These are phyloP conservation scores for Gonium pectorale DNA, from an alignment of 139 green algal species.

Conservation along the genomic window DNA sequence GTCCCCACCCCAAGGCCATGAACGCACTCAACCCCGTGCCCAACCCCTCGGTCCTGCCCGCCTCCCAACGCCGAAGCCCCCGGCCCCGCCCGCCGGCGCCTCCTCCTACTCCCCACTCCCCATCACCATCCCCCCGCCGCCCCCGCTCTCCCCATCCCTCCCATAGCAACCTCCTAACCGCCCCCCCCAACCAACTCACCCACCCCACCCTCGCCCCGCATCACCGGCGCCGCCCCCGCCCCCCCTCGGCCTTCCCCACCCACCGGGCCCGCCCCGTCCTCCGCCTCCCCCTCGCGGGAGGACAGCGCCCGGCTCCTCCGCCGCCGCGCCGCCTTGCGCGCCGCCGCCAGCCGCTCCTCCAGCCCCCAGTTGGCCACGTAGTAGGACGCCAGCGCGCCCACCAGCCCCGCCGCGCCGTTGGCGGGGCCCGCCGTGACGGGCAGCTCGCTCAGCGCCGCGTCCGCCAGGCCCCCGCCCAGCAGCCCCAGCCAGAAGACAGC, in stretches of 20 bases:
- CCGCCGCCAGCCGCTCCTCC: conserved; percentile 11
- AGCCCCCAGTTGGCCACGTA: conserved; percentile 18
- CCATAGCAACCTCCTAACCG: not conserved
- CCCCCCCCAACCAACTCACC: not conserved
- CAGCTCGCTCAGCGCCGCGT: conserved; percentile 10
- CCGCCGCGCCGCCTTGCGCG: not conserved
- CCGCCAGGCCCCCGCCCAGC: not conserved
- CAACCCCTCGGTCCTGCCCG: no score
- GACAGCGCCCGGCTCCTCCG: not conserved
- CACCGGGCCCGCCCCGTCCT: not conserved
- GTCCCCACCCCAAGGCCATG: no score
- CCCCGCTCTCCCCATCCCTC: not conserved
- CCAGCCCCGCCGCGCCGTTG: conserved; percentile 35
- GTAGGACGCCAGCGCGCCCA: conserved; percentile 21
- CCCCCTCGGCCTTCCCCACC: not conserved
- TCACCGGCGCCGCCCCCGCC: not conserved
- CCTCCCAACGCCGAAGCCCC: no score
- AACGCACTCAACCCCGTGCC: no score
- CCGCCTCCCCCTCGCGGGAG: not conserved
- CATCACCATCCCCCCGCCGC: no score
- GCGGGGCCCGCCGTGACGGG: conserved; percentile 33
- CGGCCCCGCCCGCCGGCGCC: no score
- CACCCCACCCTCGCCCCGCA: not conserved
- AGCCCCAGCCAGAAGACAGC: conserved; percentile 18
- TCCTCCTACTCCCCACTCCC: no score